phyloP scores from a whole-genome alignment of 768 basidiomycete genomes.

The Gelatoporia subvermispora region DNA sequence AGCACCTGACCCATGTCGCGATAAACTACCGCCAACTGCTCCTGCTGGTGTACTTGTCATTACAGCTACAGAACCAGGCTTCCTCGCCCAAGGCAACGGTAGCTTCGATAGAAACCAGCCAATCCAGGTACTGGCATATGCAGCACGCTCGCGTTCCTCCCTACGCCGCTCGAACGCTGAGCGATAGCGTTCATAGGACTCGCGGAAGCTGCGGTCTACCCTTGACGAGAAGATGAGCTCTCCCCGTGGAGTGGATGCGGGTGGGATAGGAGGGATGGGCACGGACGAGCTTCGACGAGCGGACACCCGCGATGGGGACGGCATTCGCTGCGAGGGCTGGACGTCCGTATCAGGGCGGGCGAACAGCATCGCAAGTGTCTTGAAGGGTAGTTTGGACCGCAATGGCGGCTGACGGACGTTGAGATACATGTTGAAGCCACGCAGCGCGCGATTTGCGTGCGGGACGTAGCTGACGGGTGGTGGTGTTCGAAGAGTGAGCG shows the following conservation, averaged over 20 bases:
- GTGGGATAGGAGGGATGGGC: conserved; percentile 79
- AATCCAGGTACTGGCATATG: conserved; percentile 25
- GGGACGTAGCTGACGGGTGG: conserved; percentile 75
- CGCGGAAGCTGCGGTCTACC: conserved; percentile 76
- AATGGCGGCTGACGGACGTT: conserved; percentile 85
- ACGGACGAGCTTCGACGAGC: conserved; percentile 37
- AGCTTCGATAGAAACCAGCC: conserved; percentile 26
- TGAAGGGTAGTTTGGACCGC: conserved; percentile 51
- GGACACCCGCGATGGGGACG: conserved; percentile 27
- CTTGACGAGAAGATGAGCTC: conserved; percentile 95
- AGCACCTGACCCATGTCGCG: background rate
- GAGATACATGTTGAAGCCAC: conserved; percentile 94
- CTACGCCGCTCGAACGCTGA: conserved; percentile 78
- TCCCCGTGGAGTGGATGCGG: conserved; percentile 84
- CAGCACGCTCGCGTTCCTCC: conserved; percentile 52
- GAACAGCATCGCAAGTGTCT: conserved; percentile 56
- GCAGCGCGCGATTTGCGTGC: conserved; percentile 87
- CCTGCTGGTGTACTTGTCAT: no score
- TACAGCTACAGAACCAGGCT: conserved; percentile 2
- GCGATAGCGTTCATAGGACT: conserved; percentile 90
- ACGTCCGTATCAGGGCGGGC: conserved; percentile 15
- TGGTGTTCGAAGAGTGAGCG: background rate
- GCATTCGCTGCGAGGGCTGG: conserved; percentile 20
- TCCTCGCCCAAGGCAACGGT: conserved; percentile 21
- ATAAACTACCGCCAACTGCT: background rate